Evolutionary conservation across 179 eudicot species (phyloP), one percentile per base, ranked within the genome.

Genomic region (Spergularia azorica): DNA sequence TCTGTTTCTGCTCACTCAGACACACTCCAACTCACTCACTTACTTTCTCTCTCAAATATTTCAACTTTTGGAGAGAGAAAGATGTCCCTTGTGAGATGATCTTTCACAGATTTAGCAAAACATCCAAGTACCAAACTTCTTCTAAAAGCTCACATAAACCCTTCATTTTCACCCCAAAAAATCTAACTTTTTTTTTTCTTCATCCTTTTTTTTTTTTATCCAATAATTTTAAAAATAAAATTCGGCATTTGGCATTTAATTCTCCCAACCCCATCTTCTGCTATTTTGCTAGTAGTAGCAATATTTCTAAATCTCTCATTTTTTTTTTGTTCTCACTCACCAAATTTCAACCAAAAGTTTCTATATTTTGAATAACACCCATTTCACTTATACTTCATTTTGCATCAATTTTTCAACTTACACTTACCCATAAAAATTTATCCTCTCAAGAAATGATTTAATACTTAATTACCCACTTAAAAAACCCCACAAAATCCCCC

Each of bases 31-130:
- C 32, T 26, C 32, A n/a, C n/a, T n/a, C n/a, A n/a, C n/a, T n/a
- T n/a, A 26, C 32, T 26, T 26, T 26, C 32, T 26, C 32, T 26
- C 32, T 26, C 32, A 26, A 26, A 26, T 26, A 26, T 26, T n/a
- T 26, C 32, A 26, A 26, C 32, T 26, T 43, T 58, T 76, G 46
- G 10, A 43, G 32, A 15, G 46, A 4, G 32, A 26, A 36, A 26
- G 26, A 13, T 63, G 8, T 58, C 16, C 9, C 56, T 62, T 65
- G 20, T 13, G 32, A 60, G 68, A 63, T 81, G 73, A 83, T 74
- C 76, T 77, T 81, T 50, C 82, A 82, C 81, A 77, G 66, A 75
- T 82, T 84, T 73, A 73, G 82, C 79, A 72, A 72, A 75, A 76
- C 84, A 78, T 46, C 50, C 32, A 3, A 20, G 75, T 75, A 70